phyloP scores from a whole-genome alignment of 2,329 filamentous ascomycete species.

The Penicillium olsonii region DNA sequence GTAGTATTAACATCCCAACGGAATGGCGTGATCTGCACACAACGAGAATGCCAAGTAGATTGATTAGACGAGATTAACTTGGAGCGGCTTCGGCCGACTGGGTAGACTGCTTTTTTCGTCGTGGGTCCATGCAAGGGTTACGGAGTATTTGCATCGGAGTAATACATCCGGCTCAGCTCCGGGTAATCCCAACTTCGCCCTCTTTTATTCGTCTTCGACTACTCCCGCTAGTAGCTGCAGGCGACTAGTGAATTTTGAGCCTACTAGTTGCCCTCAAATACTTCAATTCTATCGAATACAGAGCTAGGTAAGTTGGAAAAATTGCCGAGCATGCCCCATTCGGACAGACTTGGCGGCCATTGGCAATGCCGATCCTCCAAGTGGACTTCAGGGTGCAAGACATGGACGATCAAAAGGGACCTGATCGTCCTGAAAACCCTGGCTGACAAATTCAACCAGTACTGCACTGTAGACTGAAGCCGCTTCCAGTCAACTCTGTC shows the following conservation, averaged over 20 bases:
- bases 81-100: background rate
- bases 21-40: no score
- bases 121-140: background rate
- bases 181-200: background rate
- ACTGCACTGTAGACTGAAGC: no score
- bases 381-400: background rate
- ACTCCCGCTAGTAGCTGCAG: background rate
- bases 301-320: background rate
- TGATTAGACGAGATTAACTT: background rate
- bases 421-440: background rate
- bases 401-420: background rate
- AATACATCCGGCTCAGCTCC: no score
- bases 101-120: background rate
- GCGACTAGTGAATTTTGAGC: background rate
- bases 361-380: background rate
- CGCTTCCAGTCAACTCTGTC: background rate
- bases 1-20: no score
- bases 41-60: no score
- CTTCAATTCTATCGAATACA: no score
- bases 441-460: background rate
- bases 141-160: no score
- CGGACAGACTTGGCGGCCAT: background rate
- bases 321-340: background rate
- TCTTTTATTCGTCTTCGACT: background rate
- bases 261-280: background rate